Conservation (phyloP, 2,329 filamentous ascomycete species). For the Ophiostoma ulmi region DNA sequence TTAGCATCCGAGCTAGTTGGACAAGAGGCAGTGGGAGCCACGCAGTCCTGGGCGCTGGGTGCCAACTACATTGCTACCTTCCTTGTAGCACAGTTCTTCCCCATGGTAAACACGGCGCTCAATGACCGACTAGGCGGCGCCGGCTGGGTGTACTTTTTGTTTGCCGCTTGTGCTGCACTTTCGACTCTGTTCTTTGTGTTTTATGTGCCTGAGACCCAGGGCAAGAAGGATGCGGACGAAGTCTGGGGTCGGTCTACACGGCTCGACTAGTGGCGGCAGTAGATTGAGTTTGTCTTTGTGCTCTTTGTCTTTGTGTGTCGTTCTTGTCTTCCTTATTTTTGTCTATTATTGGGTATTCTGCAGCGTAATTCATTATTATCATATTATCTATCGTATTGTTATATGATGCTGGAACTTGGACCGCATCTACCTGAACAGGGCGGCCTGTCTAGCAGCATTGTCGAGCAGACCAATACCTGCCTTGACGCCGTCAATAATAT, state of each 20-base stretch:
- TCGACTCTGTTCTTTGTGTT: constrained; percentile 67
- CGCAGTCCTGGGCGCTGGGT: constrained; percentile 80
- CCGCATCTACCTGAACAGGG: constrained; percentile 34
- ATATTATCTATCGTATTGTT: background rate
- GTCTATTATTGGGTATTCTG: background rate
- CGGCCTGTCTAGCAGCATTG: constrained; percentile 44
- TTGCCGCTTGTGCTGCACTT: constrained; percentile 65
- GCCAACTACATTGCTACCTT: constrained; percentile 91
- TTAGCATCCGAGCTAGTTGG: constrained; percentile 86
- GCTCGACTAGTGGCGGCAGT: constrained; percentile 41
- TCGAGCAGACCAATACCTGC: constrained; percentile 62
- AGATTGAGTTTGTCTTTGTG: too few relatives aligned
- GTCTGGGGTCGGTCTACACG: constrained; percentile 73
- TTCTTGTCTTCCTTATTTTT: background rate
- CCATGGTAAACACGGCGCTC: constrained; percentile 70
- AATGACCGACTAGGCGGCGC: constrained; percentile 59
- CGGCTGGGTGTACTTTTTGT: constrained; percentile 89
- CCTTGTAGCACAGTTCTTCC: constrained; percentile 90
- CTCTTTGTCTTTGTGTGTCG: background rate
- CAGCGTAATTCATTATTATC: background rate
- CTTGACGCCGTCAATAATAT: constrained; percentile 75
- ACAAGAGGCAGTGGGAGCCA: constrained; percentile 83
- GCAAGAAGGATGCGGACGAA: constrained; percentile 76
- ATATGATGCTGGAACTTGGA: too few relatives aligned
- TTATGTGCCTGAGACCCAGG: constrained; percentile 81